Conservation (phyloP, 1,284 basidiomycete species). For the Inonotus hispidus region DNA sequence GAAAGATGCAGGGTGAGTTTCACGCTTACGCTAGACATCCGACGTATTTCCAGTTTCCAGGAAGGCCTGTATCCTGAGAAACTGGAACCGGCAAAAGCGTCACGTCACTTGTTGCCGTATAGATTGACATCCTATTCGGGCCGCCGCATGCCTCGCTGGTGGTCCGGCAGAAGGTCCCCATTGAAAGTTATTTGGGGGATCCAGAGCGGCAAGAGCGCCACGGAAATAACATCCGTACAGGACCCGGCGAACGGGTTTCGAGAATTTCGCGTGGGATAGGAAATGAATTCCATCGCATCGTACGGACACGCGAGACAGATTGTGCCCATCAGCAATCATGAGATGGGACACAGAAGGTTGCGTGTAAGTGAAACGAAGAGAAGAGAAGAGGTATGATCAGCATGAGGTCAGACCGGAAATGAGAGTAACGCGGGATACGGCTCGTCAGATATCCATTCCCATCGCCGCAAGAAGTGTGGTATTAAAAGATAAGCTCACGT, state of each 20-base stretch:
- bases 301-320: neutral
- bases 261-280: neutral
- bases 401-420: neutral
- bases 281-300: neutral
- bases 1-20: neutral
- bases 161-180: neutral
- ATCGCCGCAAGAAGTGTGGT: slow-evolving; percentile 10
- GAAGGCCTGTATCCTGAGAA: slow-evolving; percentile 47
- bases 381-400: neutral
- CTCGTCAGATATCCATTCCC: neutral
- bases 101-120: slow-evolving; percentile 47
- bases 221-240: neutral
- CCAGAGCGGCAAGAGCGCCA: neutral
- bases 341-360: neutral
- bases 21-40: slow-evolving; percentile 59
- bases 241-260: neutral
- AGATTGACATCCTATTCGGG: slow-evolving; percentile 64
- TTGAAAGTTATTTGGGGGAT: neutral
- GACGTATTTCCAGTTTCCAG: slow-evolving; percentile 56
- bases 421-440: neutral
- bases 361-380: neutral
- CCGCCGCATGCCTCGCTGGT: slow-evolving; percentile 64
- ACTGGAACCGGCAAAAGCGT: slow-evolving; percentile 54
- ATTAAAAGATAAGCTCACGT: slow-evolving; percentile 37
- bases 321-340: neutral